A percentile compares a stretch with the other conserved stretches of the same genome.
phyloP scores from a whole-genome alignment of 495 filamentous ascomycete genomes.

The Talaromyces stipitatus region DNA sequence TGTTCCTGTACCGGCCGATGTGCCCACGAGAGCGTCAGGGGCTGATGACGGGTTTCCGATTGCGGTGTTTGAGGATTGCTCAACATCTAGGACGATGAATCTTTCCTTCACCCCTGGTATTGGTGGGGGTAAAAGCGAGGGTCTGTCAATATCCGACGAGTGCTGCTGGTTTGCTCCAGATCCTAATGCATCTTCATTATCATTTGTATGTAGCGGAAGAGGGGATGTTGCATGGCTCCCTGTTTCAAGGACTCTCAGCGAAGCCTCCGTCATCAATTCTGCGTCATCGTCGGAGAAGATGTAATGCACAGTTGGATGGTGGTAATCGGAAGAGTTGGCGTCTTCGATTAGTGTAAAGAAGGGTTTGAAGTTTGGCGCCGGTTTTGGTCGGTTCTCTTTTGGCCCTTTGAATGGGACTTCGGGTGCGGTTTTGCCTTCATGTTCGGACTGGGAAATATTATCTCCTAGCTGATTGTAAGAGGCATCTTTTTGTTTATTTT shows the following conservation, averaged over 20 bases:
- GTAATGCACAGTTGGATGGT: slow-evolving; percentile 82
- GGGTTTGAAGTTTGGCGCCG: slow-evolving; percentile 28
- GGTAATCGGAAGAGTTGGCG: slow-evolving; percentile 39
- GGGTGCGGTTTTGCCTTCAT: neutral
- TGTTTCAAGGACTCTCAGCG: slow-evolving; percentile 32
- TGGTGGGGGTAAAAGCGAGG: slow-evolving; percentile 27
- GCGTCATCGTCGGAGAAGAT: slow-evolving; percentile 74
- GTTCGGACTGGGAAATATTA: too few species aligned
- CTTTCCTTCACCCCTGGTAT: slow-evolving; percentile 35
- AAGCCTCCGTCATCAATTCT: slow-evolving; percentile 54
- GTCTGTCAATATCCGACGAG: slow-evolving; percentile 9
- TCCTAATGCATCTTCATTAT: neutral
- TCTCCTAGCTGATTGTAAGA: neutral
- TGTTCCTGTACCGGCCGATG: neutral
- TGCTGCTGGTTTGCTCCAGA: slow-evolving; percentile 1
- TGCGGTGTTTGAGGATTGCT: slow-evolving; percentile 11
- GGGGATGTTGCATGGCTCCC: slow-evolving; percentile 8
- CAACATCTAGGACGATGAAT: slow-evolving; percentile 37
- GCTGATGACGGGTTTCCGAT: slow-evolving; percentile 3
- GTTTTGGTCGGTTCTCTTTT: neutral
- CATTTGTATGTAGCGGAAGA: neutral
- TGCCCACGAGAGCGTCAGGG: neutral
- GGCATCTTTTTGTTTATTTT: neutral
- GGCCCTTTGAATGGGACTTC: neutral
- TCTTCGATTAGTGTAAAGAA: slow-evolving; percentile 50